phyloP scores from a whole-genome alignment of 2,329 filamentous ascomycete genomes.

The Tympanopsis confertula region DNA sequence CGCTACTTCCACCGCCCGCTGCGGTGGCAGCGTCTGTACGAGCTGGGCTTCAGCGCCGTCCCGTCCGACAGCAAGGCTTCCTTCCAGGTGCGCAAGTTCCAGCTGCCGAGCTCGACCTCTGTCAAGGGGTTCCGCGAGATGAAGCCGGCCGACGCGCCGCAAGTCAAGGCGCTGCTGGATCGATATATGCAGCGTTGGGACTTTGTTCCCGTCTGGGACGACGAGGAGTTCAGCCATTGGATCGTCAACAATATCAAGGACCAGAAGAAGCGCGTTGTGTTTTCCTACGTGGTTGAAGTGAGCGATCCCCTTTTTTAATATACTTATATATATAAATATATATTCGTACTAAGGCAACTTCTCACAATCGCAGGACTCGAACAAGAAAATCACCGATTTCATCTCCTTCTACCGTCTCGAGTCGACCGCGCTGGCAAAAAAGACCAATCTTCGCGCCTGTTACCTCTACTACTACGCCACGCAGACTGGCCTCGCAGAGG shows the following conservation, averaged over 20 bases:
- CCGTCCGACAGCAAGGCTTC: conserved; percentile 73
- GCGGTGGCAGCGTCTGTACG: conserved; percentile 92
- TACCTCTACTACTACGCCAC: conserved; percentile 97
- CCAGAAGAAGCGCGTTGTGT: conserved; percentile 71
- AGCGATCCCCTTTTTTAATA: conserved; percentile 6
- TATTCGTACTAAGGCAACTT: conserved; percentile 5
- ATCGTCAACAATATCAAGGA: conserved; percentile 58
- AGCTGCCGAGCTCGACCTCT: conserved; percentile 62
- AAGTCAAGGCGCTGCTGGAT: conserved; percentile 62
- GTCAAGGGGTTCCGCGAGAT: conserved; percentile 71
- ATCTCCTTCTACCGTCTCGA: conserved; percentile 94
- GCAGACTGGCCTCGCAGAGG: conserved; percentile 57
- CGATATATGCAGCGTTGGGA: conserved; percentile 73
- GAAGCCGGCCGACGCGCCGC: conserved; percentile 65
- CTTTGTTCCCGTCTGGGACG: conserved; percentile 69
- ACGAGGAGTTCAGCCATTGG: conserved; percentile 80
- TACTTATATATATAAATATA: neutral
- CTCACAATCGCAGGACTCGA: conserved; percentile 31
- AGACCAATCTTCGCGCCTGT: conserved; percentile 72
- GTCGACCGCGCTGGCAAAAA: conserved; percentile 78
- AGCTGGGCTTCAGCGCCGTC: conserved; percentile 84
- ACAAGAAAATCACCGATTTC: conserved; percentile 84
- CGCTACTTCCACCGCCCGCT: conserved; percentile 90
- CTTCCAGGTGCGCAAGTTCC: conserved; percentile 77
- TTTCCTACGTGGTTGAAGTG: conserved; percentile 83